phyloP scores from a whole-genome alignment of 441 rosid genomes.

The Erodium texanum region DNA sequence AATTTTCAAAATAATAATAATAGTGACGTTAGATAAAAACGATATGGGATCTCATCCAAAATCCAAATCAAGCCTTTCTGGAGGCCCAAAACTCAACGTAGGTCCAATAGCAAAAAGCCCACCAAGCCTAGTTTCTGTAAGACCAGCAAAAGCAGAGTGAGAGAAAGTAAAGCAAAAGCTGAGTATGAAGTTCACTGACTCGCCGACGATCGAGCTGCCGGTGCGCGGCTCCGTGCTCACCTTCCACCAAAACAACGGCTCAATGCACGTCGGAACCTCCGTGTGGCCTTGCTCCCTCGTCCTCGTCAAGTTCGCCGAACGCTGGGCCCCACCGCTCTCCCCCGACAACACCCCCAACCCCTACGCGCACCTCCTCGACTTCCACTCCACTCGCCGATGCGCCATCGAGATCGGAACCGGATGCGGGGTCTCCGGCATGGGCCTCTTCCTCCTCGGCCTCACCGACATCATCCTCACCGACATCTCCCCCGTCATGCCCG shows the following conservation, averaged over 20 bases:
- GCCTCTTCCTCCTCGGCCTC: constrained; percentile 63
- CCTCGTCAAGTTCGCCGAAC: constrained; percentile 76
- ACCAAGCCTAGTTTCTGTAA: neutral
- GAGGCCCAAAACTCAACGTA: no score
- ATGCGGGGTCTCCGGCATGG: constrained; percentile 78
- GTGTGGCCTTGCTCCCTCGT: constrained; percentile 85
- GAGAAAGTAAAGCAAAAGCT: neutral
- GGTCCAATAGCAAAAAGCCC: neutral
- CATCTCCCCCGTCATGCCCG: constrained; percentile 76
- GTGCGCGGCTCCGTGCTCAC: constrained; percentile 49
- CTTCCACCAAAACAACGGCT: constrained; percentile 69
- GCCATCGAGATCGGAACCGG: constrained; percentile 74
- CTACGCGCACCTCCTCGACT: constrained; percentile 57
- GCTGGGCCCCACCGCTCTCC: constrained; percentile 42
- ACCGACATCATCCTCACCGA: constrained; percentile 65
- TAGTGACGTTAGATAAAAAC: no score
- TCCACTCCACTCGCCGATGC: constrained; percentile 38
- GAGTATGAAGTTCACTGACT: constrained; percentile 72
- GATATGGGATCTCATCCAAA: no score
- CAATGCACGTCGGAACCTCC: constrained; percentile 86
- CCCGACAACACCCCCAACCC: constrained; percentile 24
- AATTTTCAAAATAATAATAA: no score
- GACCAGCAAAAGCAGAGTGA: neutral
- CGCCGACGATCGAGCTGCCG: constrained; percentile 65
- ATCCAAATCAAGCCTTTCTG: no score